Base-by-base conservation (phyloP, 164 flowering plant genomes). In the Kalanchoe fedtschenkoi region DNA sequence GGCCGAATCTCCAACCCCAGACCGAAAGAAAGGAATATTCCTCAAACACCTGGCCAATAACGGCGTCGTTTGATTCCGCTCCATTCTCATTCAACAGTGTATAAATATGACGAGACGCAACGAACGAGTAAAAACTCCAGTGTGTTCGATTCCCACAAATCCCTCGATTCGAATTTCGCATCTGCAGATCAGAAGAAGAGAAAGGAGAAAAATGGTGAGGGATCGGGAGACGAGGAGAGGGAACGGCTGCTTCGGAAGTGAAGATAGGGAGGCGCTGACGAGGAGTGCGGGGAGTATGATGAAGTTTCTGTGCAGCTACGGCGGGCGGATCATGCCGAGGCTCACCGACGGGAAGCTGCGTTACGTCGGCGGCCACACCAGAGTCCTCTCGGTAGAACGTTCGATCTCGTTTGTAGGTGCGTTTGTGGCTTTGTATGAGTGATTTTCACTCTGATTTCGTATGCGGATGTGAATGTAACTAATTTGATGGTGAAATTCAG, bases 261-360 rank as follows among this genome's bases (percentile, higher is more conserved):
- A 9, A 37, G 39, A 37, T 37, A 37, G 39, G 14, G 39, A 37
- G 39, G 8, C 39, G 39, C 39, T 37, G 39, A 37, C 39, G 39
- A 5, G 14, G 11, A 9, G 14, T 2, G 39, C 39, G 39, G 15
- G 28, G 1, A 32, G 28, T 5, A 62, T 57, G 8, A 55, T 77
- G 63, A 83, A 84, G 70, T 78, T 84, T 64, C 78, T 81, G 44
- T 84, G 77, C 74, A 84, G 89, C 59, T 84, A 84, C 53, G 80
- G 78, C 62, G 89, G 89, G 34, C 65, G 51, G 42, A 81, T 84
- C 61, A 35, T 70, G n/a, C 84, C 81, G 5, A 83, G 88, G 21
- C 60, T 65, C 26, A 34, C 68, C 64, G 86, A 82, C 64, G 83
- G 81, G 59, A 32, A 70, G 60, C 83, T 84, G 65, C 83, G 86